Evolutionary conservation across 169 alveolate species (phyloP).

Genomic region (Plasmodium gaboni): DNA sequence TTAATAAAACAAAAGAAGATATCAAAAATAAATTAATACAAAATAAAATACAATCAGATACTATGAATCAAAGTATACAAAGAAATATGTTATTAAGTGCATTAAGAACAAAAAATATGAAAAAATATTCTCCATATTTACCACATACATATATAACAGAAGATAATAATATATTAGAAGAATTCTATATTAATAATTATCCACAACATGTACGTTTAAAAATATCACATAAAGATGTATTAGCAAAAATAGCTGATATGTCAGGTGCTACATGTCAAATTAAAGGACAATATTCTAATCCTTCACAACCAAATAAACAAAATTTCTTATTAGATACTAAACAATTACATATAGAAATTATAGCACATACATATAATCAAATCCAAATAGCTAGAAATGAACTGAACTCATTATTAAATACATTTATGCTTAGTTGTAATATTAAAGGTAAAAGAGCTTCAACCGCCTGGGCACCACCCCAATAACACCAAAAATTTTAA

Average conservation of each 20-base stretch:
- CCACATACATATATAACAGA: slow-evolving; percentile 79
- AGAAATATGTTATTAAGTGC: slow-evolving; percentile 45
- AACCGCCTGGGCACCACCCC: background rate
- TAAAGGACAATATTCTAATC: slow-evolving; percentile 88
- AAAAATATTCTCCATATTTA: slow-evolving; percentile 50
- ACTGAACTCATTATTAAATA: slow-evolving; percentile 29
- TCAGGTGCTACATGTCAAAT: slow-evolving; percentile 89
- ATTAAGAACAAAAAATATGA: slow-evolving; percentile 42
- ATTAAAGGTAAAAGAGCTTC: slow-evolving; percentile 9
- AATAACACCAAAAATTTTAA: background rate
- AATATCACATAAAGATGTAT: slow-evolving; percentile 90
- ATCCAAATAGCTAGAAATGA: slow-evolving; percentile 89
- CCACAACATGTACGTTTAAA: slow-evolving; percentile 92
- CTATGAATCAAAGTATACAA: slow-evolving; percentile 41
- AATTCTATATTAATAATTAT: slow-evolving; percentile 92
- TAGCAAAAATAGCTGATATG: slow-evolving; percentile 85
- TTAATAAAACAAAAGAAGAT: slow-evolving; percentile 69
- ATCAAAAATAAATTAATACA: slow-evolving; percentile 34
- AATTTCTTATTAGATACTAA: slow-evolving; percentile 81
- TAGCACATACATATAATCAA: slow-evolving; percentile 87
- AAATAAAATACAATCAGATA: slow-evolving; percentile 16
- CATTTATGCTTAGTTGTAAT: slow-evolving; percentile 25
- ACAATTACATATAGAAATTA: slow-evolving; percentile 88
- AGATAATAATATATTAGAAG: slow-evolving; percentile 90
- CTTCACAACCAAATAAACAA: slow-evolving; percentile 79